These are phyloP conservation scores for Teunomyces panamensis DNA, from an alignment of 805 yeast species.

Conservation along the genomic window DNA sequence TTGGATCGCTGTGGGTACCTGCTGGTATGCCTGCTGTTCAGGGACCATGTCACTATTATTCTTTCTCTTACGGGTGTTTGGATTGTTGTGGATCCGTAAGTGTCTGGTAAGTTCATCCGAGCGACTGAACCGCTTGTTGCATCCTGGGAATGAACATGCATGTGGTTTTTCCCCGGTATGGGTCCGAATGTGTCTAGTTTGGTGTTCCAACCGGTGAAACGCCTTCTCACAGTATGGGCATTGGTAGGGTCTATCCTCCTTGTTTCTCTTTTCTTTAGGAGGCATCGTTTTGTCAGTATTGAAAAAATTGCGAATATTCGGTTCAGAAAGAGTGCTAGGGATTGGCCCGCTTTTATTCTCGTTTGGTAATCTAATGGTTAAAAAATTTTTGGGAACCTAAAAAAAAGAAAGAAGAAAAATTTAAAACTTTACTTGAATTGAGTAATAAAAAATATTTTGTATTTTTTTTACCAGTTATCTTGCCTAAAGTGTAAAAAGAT, in stretches of 20 bases:
- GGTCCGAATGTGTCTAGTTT: conserved; percentile 73
- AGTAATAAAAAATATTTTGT: not conserved
- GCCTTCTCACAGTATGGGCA: conserved; percentile 75
- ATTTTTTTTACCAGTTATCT: not conserved
- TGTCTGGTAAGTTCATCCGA: conserved; percentile 77
- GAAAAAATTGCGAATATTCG: not conserved
- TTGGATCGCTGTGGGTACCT: conserved; percentile 5
- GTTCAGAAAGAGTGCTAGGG: not conserved
- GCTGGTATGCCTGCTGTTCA: not conserved
- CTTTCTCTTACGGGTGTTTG: conserved; percentile 62
- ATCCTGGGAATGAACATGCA: conserved; percentile 68
- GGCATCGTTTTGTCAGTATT: conserved; percentile 3
- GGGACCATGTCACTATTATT: conserved; percentile 15
- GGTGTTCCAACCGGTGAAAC: conserved; percentile 73
- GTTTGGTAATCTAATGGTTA: not conserved
- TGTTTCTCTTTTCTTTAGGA: conserved; percentile 11
- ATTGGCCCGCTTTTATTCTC: conserved; percentile 1
- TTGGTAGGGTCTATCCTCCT: conserved; percentile 53
- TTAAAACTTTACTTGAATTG: not conserved
- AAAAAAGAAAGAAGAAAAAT: not conserved
- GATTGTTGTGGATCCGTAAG: conserved; percentile 68
- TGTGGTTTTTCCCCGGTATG: conserved; percentile 85
- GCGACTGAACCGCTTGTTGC: conserved; percentile 64
- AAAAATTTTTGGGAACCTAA: conserved; percentile 1
- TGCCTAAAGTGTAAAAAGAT: not conserved